phyloP scores from a whole-genome alignment of 306 rosid genomes.

The Phaseolus lunatus region DNA sequence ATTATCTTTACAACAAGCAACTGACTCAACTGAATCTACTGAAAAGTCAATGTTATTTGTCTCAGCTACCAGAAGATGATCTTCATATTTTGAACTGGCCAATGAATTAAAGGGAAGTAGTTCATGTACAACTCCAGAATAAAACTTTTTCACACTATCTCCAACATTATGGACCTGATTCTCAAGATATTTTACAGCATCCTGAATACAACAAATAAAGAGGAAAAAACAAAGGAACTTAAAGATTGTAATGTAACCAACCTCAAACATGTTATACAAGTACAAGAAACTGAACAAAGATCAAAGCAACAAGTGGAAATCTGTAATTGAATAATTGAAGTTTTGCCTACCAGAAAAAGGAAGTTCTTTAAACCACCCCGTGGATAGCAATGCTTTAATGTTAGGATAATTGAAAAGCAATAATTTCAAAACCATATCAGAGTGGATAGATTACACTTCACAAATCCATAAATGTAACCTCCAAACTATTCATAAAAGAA shows the following conservation, averaged over 20 bases:
- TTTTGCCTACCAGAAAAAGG: not conserved
- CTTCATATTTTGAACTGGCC: constrained; percentile 50
- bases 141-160: constrained; percentile 69
- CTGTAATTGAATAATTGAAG: not conserved
- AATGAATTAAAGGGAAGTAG: constrained; percentile 54
- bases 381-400: not conserved
- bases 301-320: not conserved
- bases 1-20: constrained; percentile 22
- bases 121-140: constrained; percentile 72
- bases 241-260: constrained; percentile 4
- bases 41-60: constrained; percentile 38
- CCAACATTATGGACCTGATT: constrained; percentile 74
- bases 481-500: not conserved
- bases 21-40: constrained; percentile 35
- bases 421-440: not conserved
- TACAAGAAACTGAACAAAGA: constrained; percentile 18
- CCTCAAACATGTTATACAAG: constrained; percentile 4
- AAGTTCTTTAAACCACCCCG: not conserved
- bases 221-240: constrained; percentile 23
- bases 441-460: not conserved
- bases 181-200: constrained; percentile 74
- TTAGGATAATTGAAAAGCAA: constrained; percentile 2
- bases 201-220: constrained; percentile 57
- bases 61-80: constrained; percentile 40
- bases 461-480: constrained; percentile 24